Evolutionary conservation across 106 monocot genomes (phyloP).

Genomic region (Allium cepa): DNA sequence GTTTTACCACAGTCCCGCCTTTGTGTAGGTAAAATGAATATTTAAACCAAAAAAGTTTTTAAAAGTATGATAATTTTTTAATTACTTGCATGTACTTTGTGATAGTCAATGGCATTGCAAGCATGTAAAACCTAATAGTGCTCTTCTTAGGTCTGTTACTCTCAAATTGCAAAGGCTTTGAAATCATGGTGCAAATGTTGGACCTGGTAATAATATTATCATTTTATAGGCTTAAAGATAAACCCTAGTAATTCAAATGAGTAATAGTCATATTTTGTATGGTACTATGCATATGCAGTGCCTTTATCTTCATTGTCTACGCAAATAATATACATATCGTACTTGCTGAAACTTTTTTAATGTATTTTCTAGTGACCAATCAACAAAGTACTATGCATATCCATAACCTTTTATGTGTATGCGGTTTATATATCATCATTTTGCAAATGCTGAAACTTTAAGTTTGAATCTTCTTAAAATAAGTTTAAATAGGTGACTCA

Average conservation of each 20-base stretch:
- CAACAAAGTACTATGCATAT: too few species aligned
- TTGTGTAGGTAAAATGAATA: conserved; percentile 27
- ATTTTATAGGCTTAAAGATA: neutral
- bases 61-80: neutral
- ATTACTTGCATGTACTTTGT: conserved; percentile 50
- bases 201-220: conserved; percentile 32
- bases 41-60: neutral
- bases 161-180: conserved; percentile 12
- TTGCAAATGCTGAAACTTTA: too few species aligned
- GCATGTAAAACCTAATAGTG: conserved; percentile 44
- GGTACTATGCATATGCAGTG: neutral
- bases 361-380: too few species aligned
- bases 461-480: too few species aligned
- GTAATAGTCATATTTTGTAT: neutral
- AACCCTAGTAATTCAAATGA: too few species aligned
- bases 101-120: conserved; percentile 48
- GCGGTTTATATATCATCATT: too few species aligned
- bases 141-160: conserved; percentile 16
- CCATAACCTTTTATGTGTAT: too few species aligned
- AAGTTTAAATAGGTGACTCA: too few species aligned
- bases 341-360: neutral
- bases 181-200: conserved; percentile 15
- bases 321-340: neutral
- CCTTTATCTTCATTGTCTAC: neutral
- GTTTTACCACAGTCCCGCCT: conserved; percentile 56